Base-by-base conservation (phyloP, 139 green algal genomes). In the Chlamydomonas schloesseri region DNA sequence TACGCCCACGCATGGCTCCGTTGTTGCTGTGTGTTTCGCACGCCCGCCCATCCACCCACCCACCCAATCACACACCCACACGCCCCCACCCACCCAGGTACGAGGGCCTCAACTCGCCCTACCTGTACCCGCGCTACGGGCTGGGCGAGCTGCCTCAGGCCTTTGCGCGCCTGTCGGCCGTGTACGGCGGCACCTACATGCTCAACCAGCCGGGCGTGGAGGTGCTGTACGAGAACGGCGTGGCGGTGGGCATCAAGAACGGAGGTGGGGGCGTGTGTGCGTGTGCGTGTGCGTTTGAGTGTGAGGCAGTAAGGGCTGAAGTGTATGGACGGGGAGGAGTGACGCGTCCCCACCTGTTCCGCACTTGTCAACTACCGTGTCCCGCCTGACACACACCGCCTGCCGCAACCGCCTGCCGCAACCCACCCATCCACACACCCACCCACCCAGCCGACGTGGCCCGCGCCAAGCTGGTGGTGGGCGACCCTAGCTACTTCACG, bases 131-230 rank as follows among this genome's bases (percentile, higher is more conserved):
- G 0, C 91, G 98, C 20, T 99, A 99, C 72, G 98, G 98, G 50
- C 94, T 99, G 10, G 98, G 98, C 9, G 80, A 86, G 47, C 80
- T 77, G 68, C 80, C 80, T 8, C 31, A 99, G 95, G 95, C 95
- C 4, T 99, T 99, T 94, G 98, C 98, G 0, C 94, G 98, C 31
- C 91, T 99, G 69, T 95, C 89, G 14, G 98, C 98, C 0, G 98
- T 99, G 85, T 98, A 99, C 83, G 98, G 98, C 26, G 98, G 98
- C 77, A 99, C 97, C 33, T 99, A 99, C 95, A 99, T 99, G 98
- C 96, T 99, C 46, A 92, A 92, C 88, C 98, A 97, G 88, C 93
- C 95, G 9, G 95, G 97, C 70, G 94, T 90, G 23, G 79, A 91
- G 91, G 93, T 98, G 31, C 92, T 96, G 91, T 99, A 95, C 81